These are phyloP conservation scores for Phytopythium montanum DNA, from an alignment of 352 stramenopile species.

Conservation along the genomic window DNA sequence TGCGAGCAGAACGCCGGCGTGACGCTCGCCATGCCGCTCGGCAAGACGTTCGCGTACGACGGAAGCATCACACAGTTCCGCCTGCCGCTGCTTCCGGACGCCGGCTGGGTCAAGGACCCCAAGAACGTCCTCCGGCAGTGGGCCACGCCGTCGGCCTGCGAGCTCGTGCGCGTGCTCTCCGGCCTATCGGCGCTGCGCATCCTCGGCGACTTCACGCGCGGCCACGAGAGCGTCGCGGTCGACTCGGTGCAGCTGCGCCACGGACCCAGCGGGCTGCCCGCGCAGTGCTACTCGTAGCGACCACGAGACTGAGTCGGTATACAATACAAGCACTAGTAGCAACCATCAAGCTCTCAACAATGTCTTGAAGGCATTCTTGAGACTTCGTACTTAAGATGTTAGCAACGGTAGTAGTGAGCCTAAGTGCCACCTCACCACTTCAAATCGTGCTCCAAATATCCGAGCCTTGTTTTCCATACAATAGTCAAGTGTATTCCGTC, in stretches of 20 bases:
- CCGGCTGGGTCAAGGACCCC: slow-evolving; percentile 89
- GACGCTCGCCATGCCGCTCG: slow-evolving; percentile 84
- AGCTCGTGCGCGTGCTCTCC: slow-evolving; percentile 87
- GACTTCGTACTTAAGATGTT: background rate
- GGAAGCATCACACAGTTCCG: slow-evolving; percentile 79
- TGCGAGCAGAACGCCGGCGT: slow-evolving; percentile 81
- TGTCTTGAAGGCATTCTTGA: background rate
- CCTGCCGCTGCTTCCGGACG: slow-evolving; percentile 71
- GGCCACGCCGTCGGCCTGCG: slow-evolving; percentile 66
- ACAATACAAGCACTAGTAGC: background rate
- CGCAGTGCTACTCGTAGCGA: slow-evolving; percentile 25
- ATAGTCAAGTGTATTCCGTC: background rate
- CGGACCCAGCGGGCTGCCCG: slow-evolving; percentile 33
- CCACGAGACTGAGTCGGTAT: too few relatives aligned
- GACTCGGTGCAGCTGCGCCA: slow-evolving; percentile 78
- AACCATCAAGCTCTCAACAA: too few relatives aligned
- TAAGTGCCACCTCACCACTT: background rate
- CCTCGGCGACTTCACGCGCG: slow-evolving; percentile 88
- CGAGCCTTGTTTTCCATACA: background rate
- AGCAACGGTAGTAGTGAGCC: background rate
- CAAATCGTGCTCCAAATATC: background rate
- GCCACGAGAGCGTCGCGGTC: slow-evolving; percentile 88
- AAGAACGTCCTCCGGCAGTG: slow-evolving; percentile 87
- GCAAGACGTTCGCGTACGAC: slow-evolving; percentile 72
- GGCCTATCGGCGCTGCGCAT: slow-evolving; percentile 83